These are phyloP conservation scores for Fusarium redolens DNA, from an alignment of 2,329 filamentous ascomycete genomes.

Conservation along the genomic window DNA sequence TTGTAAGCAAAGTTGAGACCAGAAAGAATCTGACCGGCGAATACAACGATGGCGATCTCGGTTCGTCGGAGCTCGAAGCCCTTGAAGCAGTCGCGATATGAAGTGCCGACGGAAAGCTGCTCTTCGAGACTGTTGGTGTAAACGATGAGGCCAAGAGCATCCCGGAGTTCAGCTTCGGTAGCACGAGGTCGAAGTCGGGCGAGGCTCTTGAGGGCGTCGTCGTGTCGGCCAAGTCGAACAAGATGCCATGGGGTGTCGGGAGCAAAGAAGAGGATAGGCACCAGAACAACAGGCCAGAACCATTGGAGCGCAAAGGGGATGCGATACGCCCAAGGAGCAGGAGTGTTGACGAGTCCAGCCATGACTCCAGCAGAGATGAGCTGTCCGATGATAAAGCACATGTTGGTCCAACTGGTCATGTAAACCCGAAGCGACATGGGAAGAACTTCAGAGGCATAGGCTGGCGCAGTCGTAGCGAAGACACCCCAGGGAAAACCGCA, in stretches of 20 bases:
- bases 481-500: constrained; percentile 60
- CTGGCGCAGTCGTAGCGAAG: constrained; percentile 57
- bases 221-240: constrained; percentile 50
- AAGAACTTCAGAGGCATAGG: constrained; percentile 59
- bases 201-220: constrained; percentile 51
- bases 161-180: constrained; percentile 48
- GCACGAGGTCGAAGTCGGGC: constrained; percentile 45
- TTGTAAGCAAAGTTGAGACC: constrained; percentile 54
- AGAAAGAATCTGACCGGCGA: constrained; percentile 51
- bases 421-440: constrained; percentile 56
- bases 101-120: constrained; percentile 50
- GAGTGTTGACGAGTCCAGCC: constrained; percentile 42
- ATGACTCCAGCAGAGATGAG: constrained; percentile 54
- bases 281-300: constrained; percentile 58
- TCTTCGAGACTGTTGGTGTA: constrained; percentile 57
- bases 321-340: constrained; percentile 57
- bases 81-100: constrained; percentile 58
- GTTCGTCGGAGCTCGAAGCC: constrained; percentile 55
- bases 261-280: constrained; percentile 54
- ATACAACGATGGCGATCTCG: constrained; percentile 51
- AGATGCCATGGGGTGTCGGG: constrained; percentile 61
- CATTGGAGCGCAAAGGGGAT: constrained; percentile 63
- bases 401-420: constrained; percentile 59
- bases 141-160: constrained; percentile 55
- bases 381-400: constrained; percentile 61